Evolutionary conservation across 805 yeast species (phyloP), one percentile per base, ranked within the genome.

Genomic region (Saturnispora diversa): DNA sequence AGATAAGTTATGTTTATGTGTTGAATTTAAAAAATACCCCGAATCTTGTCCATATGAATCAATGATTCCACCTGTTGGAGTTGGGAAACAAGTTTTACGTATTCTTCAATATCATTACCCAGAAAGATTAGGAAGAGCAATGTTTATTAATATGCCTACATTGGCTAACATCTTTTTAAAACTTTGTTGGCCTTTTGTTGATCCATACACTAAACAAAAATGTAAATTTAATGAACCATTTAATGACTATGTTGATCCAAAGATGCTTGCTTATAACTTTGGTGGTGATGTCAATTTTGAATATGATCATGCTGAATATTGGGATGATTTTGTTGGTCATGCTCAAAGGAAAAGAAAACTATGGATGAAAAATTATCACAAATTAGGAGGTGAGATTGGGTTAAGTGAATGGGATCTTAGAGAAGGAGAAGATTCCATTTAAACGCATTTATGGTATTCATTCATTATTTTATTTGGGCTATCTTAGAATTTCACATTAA

Each of bases 71-170:
- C 80, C 95, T 2, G 72, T 90, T 31, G 72, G 81, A 35, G 80
- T 77, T 17, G 97, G 96, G 27, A 81, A 90, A 56, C 94, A 86
- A 60, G 96, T 90, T 22, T 68, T 92, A 50, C 80, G 80, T 59
- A 92, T 92, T 54, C 66, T 92, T 53, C 98, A 92, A 64, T 87
- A 94, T 28, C 98, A 92, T 63, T 92, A 92, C 58, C 98, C 98
- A 6, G 98, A 92, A 59, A 75, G 98, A 52, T 70, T 92, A 44
- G 98, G 98, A 20, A 76, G 83, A 55, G 97, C 97, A 0, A 68
- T 88, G 42, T 72, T 92, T 44, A 83, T 94, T 44, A 90, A 92
- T 62, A 86, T 92, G 50, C 97, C 97, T n/a, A 80, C 90, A 74
- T 65, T 87, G 39, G 97, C 90, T 6, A 84, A 94, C 87, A 79